A percentile compares a stretch with the other conserved stretches of the same genome.
These are phyloP conservation scores for Triangularia setosa DNA, from an alignment of 2,329 filamentous ascomycete species.

Conservation along the genomic window DNA sequence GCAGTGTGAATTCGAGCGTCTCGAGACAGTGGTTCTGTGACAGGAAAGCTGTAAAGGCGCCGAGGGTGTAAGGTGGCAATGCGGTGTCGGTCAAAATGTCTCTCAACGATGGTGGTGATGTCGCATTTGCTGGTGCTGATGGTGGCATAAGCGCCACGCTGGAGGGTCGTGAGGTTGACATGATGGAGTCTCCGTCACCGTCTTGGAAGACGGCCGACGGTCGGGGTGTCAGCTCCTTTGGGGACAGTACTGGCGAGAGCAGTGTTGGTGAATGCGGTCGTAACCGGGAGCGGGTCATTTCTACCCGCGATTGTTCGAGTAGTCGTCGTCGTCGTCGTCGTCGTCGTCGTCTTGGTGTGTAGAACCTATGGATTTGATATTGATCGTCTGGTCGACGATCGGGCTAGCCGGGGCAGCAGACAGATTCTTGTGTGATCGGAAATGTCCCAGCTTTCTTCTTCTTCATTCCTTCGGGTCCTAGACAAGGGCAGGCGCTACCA, in stretches of 20 bases:
- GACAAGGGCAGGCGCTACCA: conserved; percentile 16
- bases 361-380: conserved; percentile 14
- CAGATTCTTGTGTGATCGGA: conserved; percentile 12
- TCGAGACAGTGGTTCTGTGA: conserved; percentile 97
- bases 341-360: conserved; percentile 17
- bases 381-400: no score
- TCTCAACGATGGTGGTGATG: conserved; percentile 61
- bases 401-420: conserved; percentile 9
- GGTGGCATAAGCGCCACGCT: conserved; percentile 43
- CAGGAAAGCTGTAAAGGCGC: conserved; percentile 92
- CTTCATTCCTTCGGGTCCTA: conserved; percentile 20
- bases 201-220: conserved; percentile 45
- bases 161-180: conserved; percentile 45
- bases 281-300: conserved; percentile 47
- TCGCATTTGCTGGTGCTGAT: conserved; percentile 29
- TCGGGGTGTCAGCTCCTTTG: conserved; percentile 41
- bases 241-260: conserved; percentile 37
- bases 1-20: conserved; percentile 93
- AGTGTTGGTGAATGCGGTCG: conserved; percentile 43
- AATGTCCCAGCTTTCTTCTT: conserved; percentile 15
- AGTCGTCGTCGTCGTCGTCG: conserved; percentile 3
- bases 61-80: conserved; percentile 82
- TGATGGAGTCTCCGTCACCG: conserved; percentile 41
- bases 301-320: conserved; percentile 25
- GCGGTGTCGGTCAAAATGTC: conserved; percentile 87